A percentile compares a stretch with the other conserved stretches of the same genome.
phyloP scores from a whole-genome alignment of 2,329 filamentous ascomycete species.

The Diplocarpon mali region DNA sequence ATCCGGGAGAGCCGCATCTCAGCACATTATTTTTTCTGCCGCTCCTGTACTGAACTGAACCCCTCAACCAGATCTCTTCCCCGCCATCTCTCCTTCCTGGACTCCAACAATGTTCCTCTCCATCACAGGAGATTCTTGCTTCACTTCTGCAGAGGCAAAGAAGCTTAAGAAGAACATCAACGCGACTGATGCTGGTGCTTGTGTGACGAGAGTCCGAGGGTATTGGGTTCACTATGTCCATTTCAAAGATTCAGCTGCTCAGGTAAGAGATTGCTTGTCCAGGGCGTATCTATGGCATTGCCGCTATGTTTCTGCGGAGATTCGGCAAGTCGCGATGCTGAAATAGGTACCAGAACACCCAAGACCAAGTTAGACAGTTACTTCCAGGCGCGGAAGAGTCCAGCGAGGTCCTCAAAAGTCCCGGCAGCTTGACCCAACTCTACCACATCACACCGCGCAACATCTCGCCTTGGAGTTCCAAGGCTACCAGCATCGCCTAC shows the following conservation, averaged over 20 bases:
- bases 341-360: conserved; percentile 10
- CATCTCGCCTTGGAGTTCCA: conserved; percentile 95
- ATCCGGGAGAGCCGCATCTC: no score
- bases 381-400: conserved; percentile 15
- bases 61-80: neutral
- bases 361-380: conserved; percentile 20
- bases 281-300: no score
- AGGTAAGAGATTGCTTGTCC: neutral
- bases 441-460: conserved; percentile 67
- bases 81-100: neutral
- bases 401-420: conserved; percentile 6
- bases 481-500: conserved; percentile 86
- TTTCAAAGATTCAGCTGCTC: conserved; percentile 11
- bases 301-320: no score
- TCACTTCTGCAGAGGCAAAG: conserved; percentile 21
- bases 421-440: conserved; percentile 11
- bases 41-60: neutral
- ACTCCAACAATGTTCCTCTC: conserved; percentile 21
- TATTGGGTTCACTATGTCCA: conserved; percentile 25
- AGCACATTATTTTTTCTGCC: neutral
- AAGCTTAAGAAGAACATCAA: conserved; percentile 20
- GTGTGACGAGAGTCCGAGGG: conserved; percentile 20
- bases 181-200: conserved; percentile 5
- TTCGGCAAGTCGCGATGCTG: conserved; percentile 1
- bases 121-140: conserved; percentile 23